Conservation (phyloP, 2,329 filamentous ascomycete species). For the Stachybotrys chlorohalonatus region DNA sequence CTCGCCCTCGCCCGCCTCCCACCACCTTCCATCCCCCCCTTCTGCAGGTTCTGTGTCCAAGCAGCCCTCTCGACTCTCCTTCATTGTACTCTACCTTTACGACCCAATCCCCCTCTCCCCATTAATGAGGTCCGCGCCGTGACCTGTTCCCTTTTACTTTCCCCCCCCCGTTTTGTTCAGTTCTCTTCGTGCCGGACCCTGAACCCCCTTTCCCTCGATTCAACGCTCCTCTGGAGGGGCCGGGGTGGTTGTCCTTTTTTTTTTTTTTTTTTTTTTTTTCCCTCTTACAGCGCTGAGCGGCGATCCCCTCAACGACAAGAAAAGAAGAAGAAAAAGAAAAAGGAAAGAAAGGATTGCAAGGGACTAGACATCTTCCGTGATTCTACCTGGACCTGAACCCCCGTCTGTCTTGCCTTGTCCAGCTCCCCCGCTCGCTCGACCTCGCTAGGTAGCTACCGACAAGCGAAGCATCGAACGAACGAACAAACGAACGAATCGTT, state of each 20-base stretch:
- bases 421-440: not conserved
- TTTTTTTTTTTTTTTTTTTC: not conserved
- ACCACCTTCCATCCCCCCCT: not conserved
- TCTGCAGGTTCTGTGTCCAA: not conserved
- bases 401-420: not conserved
- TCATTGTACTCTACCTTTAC: not conserved
- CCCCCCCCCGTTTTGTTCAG: no score
- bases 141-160: not conserved
- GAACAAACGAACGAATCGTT: not conserved
- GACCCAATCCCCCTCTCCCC: not conserved
- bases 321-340: not conserved
- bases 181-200: not conserved
- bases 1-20: not conserved
- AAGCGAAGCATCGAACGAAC: not conserved
- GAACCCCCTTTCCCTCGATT: not conserved
- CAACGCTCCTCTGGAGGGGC: not conserved
- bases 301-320: not conserved
- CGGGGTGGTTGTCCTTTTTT: not conserved
- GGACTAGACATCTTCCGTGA: not conserved
- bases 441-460: not conserved
- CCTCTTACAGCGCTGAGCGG: conserved; percentile 10
- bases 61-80: not conserved
- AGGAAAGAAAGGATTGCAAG: not conserved
- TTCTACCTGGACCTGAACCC: not conserved
- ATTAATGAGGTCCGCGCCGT: not conserved